Evolutionary conservation across 2,329 filamentous ascomycete genomes (phyloP).

Genomic region (Alternaria ventricosa): DNA sequence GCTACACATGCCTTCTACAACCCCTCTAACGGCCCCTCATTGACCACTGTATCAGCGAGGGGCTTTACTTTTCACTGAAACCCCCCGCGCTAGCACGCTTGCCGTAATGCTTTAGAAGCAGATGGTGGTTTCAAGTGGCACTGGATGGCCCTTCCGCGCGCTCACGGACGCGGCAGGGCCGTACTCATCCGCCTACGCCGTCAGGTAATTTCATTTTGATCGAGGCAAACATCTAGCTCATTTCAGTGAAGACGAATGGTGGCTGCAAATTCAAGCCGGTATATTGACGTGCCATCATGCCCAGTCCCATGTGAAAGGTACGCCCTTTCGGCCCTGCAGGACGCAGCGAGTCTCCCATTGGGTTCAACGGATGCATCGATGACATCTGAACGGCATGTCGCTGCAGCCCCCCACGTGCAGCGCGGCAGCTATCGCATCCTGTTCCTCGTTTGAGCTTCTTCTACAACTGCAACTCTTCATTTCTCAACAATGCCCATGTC

Average conservation of each 20-base stretch:
- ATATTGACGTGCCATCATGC: constrained; percentile 1
- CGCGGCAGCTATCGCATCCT: constrained; percentile 1
- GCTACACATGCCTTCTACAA: constrained; percentile 9
- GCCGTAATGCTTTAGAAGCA: constrained; percentile 43
- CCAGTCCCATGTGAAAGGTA: background rate
- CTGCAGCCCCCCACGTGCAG: constrained; percentile 14
- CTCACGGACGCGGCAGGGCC: constrained; percentile 35
- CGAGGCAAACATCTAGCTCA: constrained; percentile 5
- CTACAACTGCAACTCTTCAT: background rate
- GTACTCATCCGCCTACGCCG: constrained; percentile 21
- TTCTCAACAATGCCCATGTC: constrained; percentile 6
- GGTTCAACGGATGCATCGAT: background rate
- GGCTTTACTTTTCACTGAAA: constrained; percentile 30
- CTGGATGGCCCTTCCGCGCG: constrained; percentile 24
- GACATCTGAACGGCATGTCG: constrained; percentile 1
- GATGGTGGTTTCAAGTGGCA: constrained; percentile 39
- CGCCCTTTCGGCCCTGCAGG: background rate
- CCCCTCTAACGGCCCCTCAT: constrained; percentile 15
- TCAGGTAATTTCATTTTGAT: constrained; percentile 32
- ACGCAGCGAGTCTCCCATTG: background rate
- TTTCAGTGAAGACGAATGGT: constrained; percentile 1
- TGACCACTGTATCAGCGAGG: constrained; percentile 18
- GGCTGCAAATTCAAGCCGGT: background rate
- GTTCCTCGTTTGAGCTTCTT: background rate
- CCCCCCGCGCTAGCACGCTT: constrained; percentile 45